Conservation (phyloP, 2,329 filamentous ascomycete species). For the Penicillium sp. region DNA sequence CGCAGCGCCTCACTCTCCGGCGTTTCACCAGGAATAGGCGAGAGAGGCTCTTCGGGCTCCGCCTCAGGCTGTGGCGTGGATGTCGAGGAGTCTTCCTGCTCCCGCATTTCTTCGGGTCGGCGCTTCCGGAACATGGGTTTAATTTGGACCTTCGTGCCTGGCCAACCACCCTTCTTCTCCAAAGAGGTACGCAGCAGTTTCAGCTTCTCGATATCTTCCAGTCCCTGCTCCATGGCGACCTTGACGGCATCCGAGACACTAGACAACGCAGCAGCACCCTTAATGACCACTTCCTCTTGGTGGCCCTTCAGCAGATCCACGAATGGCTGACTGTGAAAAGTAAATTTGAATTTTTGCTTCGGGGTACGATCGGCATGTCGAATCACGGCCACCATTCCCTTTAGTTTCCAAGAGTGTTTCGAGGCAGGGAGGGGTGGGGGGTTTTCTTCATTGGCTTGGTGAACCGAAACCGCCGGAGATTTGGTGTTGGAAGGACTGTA, state of each 20-base stretch:
- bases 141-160: conserved; percentile 97
- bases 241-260: conserved; percentile 91
- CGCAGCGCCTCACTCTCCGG: conserved; percentile 41
- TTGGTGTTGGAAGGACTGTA: conserved; percentile 31
- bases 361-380: conserved; percentile 95
- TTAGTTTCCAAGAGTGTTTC: conserved; percentile 97
- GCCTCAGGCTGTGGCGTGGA: conserved; percentile 16
- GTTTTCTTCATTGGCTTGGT: conserved; percentile 29
- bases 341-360: conserved; percentile 99
- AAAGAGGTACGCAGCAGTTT: conserved; percentile 82
- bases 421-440: conserved; percentile 64
- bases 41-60: conserved; percentile 25
- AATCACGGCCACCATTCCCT: conserved; percentile 95
- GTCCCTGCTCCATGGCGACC: conserved; percentile 72
- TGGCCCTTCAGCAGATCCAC: conserved; percentile 93
- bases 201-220: conserved; percentile 89
- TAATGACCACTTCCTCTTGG: conserved; percentile 92
- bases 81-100: conserved; percentile 25
- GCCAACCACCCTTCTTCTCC: conserved; percentile 89
- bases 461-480: conserved; percentile 31
- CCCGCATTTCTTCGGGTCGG: conserved; percentile 64
- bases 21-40: conserved; percentile 24
- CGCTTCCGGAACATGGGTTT: conserved; percentile 98
- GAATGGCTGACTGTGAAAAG: conserved; percentile 95
- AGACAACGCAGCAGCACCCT: conserved; percentile 84